Base-by-base conservation (phyloP, 768 basidiomycete genomes). In the Amanita polypyramis region DNA sequence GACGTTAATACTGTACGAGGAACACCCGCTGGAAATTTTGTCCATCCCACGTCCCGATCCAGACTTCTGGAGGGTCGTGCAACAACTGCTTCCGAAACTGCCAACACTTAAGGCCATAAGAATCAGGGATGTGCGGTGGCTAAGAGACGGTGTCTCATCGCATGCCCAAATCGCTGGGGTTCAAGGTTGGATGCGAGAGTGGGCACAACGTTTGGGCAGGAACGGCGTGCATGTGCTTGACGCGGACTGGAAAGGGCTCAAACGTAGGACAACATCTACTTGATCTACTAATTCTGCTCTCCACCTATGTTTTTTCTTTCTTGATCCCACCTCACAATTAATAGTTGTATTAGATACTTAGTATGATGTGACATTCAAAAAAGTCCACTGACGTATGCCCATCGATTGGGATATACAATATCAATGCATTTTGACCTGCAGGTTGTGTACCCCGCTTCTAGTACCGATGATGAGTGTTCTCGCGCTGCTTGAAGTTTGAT, bases 121-220 rank as follows among this genome's bases (percentile, higher is more conserved):
- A 12, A 69, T 73, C 12, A 68, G 84, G 51, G 85, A 88, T 54
- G 72, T 86, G 14, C 76, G 77, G 27, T 90, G 87, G 85, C 62
- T 90, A 30, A 66, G 80, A 46, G 73, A 71, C 44, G 87, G 85
- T 0, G 73, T 89, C 61, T 78, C 73, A 6, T 64, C 63, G 0
- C 69, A 73, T 50, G 88, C 88, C 20, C 79, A 76, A 53, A 78
- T 74, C 52, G 75, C 87, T 5, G 88, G 88, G 6, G 74, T 87
- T 11, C 87, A 89, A 62, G 88, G 86, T 36, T 83, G 87, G 60
- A 81, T 91, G 77, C 67, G 70, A 53, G 75, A 79, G 49, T 91
- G 88, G 88, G 72, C 71, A 51, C 70, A 75, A 40, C 73, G 81
- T 45, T 67, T 91, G 27, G 66, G 65, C 9, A 68, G 77, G 47